Evolutionary conservation across 371 early-diverging fungal genomes (phyloP), one percentile per base, ranked within the genome.

Genomic region (Mortierella sp.): DNA sequence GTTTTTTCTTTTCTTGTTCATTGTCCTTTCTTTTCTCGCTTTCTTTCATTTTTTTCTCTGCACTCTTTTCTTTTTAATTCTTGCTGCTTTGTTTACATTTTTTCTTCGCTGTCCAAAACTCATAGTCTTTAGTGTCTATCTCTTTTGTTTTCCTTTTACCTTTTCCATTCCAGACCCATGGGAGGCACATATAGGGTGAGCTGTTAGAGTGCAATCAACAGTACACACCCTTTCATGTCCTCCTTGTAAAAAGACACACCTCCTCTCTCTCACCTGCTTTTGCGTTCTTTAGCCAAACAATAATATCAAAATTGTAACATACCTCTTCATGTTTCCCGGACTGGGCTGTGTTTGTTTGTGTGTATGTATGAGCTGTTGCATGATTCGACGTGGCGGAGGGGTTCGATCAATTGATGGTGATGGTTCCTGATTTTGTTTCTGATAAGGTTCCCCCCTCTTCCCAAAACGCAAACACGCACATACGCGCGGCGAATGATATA

Each of bases 161-260:
- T 48, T 31, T 60, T 74, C 74, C 45, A 47, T 45, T 68, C 42
- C 68, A 71, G 70, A 79, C 47, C 38, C 65, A 65, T 65, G 38
- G n/a, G 21, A 58, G 75, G 42, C 31, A 72, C 26, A 26, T 14
- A 21, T 31, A n/a, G 60, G 60, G 60, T 26, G 58, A 52, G 42
- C 75, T 65, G 52, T 80, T 72, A 75, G 80, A 80, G 72, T 54
- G 10, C 31, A 63, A 50, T 75, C 71, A 77, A 72, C 28, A 55
- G 48, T 24, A 26, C 26, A 26, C 50, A 38, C 42, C 42, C 34
- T 13, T 72, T 31, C 31, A 57, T 38, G 48, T 48, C 48, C 70
- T 44, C 44, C 74, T 57, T 79, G 74, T 70, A 73, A 73, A 78
- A 73, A 78, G 68, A 78, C 73, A 58, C 52, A n/a, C 44, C 28